Evolutionary conservation across 2,329 filamentous ascomycete genomes (phyloP).

Genomic region (Geosmithia putterillii): DNA sequence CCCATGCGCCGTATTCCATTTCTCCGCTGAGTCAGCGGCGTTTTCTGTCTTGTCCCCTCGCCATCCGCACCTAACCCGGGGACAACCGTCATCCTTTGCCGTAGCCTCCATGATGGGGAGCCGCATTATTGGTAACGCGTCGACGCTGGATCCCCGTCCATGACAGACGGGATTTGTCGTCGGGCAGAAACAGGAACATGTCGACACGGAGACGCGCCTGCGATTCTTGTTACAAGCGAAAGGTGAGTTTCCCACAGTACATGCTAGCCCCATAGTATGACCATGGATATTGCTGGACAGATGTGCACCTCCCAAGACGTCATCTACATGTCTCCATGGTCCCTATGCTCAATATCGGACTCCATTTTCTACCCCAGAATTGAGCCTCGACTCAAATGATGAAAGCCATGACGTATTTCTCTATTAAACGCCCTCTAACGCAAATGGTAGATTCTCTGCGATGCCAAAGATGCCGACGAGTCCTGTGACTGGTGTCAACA

Average conservation of each 20-base stretch:
- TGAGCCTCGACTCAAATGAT: background rate
- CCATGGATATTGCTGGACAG: too few relatives aligned
- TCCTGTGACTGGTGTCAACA: conserved; percentile 4
- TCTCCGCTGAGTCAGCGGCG: too few relatives aligned
- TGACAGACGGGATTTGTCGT: too few relatives aligned
- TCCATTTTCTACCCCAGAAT: background rate
- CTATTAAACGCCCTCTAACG: background rate
- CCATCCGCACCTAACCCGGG: too few relatives aligned
- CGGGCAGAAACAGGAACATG: background rate
- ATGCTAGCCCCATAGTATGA: too few relatives aligned
- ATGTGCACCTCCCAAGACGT: too few relatives aligned
- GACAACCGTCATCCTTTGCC: too few relatives aligned
- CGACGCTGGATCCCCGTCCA: background rate
- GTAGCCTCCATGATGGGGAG: too few relatives aligned
- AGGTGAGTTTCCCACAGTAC: conserved; percentile 1
- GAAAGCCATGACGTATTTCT: background rate
- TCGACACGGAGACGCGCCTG: conserved; percentile 1
- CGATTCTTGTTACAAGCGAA: conserved; percentile 4
- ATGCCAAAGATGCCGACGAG: background rate
- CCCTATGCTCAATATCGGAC: background rate
- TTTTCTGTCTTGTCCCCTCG: too few relatives aligned
- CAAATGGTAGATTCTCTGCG: conserved; percentile 3
- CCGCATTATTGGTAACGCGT: background rate
- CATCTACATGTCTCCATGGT: background rate
- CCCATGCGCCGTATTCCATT: too few relatives aligned